Evolutionary conservation across 108 stramenopile species (phyloP).

Genomic region (Cyclotella baltica): DNA sequence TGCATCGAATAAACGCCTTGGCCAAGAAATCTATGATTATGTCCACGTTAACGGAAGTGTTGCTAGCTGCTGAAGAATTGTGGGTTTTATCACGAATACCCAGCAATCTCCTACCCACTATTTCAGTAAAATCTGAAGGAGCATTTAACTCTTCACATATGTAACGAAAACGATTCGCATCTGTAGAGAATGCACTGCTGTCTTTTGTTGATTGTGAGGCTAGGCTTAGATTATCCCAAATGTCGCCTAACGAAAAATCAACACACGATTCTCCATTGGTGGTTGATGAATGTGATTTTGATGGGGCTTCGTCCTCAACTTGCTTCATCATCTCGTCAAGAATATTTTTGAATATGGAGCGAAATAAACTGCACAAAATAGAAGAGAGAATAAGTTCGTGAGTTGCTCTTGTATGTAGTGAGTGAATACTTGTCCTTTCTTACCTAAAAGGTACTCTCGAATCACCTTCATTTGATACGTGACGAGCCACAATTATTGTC

Average conservation of each 20-base stretch:
- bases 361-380: slow-evolving; percentile 51
- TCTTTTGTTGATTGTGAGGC: slow-evolving; percentile 47
- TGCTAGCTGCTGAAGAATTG: neutral
- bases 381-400: neutral
- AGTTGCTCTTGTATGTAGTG: neutral
- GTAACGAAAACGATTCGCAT: slow-evolving; percentile 45
- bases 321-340: slow-evolving; percentile 36
- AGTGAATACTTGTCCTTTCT: neutral
- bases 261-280: neutral
- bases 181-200: slow-evolving; percentile 37
- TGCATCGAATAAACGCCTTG: slow-evolving; percentile 64
- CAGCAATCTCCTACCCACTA: slow-evolving; percentile 54
- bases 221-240: slow-evolving; percentile 56
- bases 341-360: slow-evolving; percentile 60
- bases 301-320: slow-evolving; percentile 44
- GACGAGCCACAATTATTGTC: slow-evolving; percentile 57
- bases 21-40: slow-evolving; percentile 68
- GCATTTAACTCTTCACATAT: slow-evolving; percentile 67
- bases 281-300: slow-evolving; percentile 1
- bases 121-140: slow-evolving; percentile 63
- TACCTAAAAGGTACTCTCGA: slow-evolving; percentile 66
- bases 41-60: slow-evolving; percentile 47
- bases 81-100: slow-evolving; percentile 33
- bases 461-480: slow-evolving; percentile 67
- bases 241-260: slow-evolving; percentile 36